Evolutionary conservation across 257 asterid genomes (phyloP), one percentile per base, ranked within the genome.

Genomic region (Oldenlandia corymbosa): DNA sequence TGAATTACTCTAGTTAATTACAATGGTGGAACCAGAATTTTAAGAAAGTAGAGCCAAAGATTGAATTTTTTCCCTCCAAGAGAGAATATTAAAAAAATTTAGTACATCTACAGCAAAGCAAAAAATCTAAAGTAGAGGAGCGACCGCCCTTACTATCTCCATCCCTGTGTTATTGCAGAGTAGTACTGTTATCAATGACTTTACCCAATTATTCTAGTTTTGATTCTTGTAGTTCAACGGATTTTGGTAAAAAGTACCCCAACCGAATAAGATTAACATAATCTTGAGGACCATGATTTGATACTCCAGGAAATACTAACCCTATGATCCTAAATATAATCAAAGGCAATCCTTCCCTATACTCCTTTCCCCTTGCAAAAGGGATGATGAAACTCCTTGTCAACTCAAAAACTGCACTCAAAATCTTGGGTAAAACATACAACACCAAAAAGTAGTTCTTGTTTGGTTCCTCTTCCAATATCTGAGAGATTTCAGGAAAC

Each of bases 391-490:
- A 84, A 36, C 88, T 65, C 67, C 96, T 78, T 7, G 82, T 73
- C 60, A 88, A 50, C 84, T 86, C 88, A 51, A 56, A 75, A 4
- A 48, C 72, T 16, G 85, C 85, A 7, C 70, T 86, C 11, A 84
- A 24, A 1, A 74, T 62, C 81, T 77, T 86, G 14, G 90, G 95
- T 0, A 86, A 27, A 42, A 67, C 60, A 56, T 69, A 51, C 10
- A 82, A 1, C 71, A 81, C 14, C 13, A 88, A 84, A 77, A 88
- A 88, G 76, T 88, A 88, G 77, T 84, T 88, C 75, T 71, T 84
- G 81, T 88, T 86, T 4, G 90, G 90, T 20, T 86, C 92, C 64
- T 88, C 96, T 48, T 75, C 88, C 9, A 81, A 42, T 49, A 82
- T 71, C 92, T 88, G 81, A 75, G 73, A 60, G n/a, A n/a, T n/a